These are phyloP conservation scores for Hyphochytrium catenoides DNA, from an alignment of 352 stramenopile species.

Conservation along the genomic window DNA sequence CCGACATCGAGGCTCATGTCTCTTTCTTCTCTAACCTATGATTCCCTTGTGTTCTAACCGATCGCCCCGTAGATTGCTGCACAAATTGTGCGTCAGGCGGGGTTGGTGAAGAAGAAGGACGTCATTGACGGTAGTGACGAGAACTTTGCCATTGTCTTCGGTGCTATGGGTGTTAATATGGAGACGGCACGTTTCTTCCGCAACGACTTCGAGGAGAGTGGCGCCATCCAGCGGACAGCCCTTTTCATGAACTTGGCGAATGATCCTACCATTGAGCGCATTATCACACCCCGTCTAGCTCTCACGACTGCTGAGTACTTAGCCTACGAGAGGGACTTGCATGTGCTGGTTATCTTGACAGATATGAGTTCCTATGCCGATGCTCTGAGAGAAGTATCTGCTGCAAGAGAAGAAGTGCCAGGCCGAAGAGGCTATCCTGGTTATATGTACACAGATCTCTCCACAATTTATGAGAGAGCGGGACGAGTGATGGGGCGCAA, in stretches of 20 bases:
- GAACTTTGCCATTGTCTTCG: slow-evolving; percentile 99
- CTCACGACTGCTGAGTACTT: slow-evolving; percentile 97
- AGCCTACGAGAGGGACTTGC: slow-evolving; percentile 95
- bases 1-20: too few relatives aligned
- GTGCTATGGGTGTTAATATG: slow-evolving; percentile 99
- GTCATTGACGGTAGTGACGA: slow-evolving; percentile 94
- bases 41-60: not conserved
- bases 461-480: slow-evolving; percentile 94
- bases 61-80: slow-evolving; percentile 63
- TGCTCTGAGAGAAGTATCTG: slow-evolving; percentile 85
- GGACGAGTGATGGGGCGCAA: slow-evolving; percentile 90
- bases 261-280: slow-evolving; percentile 98
- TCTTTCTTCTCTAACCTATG: not conserved
- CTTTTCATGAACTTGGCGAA: slow-evolving; percentile 99
- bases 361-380: slow-evolving; percentile 99
- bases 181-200: slow-evolving; percentile 90
- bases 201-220: slow-evolving; percentile 91
- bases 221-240: slow-evolving; percentile 94
- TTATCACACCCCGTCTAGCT: slow-evolving; percentile 94
- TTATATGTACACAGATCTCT: slow-evolving; percentile 99
- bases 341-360: slow-evolving; percentile 97
- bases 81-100: slow-evolving; percentile 96
- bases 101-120: slow-evolving; percentile 93
- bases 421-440: slow-evolving; percentile 94
- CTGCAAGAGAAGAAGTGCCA: slow-evolving; percentile 81